Conservation (phyloP, 176 grass and related monocot species). For the Panicum miliaceum region DNA sequence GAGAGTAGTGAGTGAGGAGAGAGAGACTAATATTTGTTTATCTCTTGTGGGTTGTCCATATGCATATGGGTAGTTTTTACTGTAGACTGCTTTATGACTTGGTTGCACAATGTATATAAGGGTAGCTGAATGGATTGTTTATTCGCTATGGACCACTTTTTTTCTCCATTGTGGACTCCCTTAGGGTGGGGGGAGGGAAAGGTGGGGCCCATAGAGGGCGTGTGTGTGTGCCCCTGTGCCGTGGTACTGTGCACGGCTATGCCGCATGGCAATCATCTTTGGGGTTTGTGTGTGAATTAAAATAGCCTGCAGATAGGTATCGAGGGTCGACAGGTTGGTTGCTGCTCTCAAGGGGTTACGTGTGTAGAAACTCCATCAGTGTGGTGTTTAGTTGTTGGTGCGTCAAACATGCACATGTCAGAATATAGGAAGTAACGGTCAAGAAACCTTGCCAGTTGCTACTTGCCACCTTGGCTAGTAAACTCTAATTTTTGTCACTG, state of each 20-base stretch:
- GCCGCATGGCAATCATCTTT: neutral
- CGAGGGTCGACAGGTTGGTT: neutral
- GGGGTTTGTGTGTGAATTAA: neutral
- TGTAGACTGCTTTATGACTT: no score
- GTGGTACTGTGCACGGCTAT: neutral
- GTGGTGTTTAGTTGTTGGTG: neutral
- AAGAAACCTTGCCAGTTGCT: constrained; percentile 17
- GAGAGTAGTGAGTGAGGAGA: no score
- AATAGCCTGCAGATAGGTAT: constrained; percentile 9
- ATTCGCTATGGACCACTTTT: no score
- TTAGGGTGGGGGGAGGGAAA: no score
- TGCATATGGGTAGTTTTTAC: no score
- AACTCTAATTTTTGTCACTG: neutral
- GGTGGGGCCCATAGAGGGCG: neutral
- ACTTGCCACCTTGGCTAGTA: neutral
- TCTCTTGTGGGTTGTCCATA: no score
- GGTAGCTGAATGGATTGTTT: no score
- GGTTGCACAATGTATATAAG: no score
- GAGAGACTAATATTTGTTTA: no score
- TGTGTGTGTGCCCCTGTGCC: neutral
- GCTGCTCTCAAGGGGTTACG: neutral
- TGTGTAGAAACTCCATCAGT: neutral
- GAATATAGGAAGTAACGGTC: neutral
- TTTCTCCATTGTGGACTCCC: no score
- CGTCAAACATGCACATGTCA: constrained; percentile 35